Evolutionary conservation across 257 asterid species (phyloP), one percentile per base, ranked within the genome.

Genomic region (Gynochthodes officinalis): DNA sequence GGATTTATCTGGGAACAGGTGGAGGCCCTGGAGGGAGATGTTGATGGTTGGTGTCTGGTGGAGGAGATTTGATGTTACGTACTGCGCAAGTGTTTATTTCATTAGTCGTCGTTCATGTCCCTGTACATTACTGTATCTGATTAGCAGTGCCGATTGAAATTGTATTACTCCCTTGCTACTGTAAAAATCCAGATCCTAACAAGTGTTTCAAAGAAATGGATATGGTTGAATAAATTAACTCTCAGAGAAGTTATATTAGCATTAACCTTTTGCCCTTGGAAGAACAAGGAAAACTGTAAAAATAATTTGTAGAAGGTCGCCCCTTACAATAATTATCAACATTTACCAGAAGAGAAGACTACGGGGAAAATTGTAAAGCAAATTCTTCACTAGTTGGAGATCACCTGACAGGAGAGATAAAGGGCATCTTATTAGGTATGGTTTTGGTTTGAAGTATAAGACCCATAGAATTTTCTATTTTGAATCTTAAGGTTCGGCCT

Each of bases 31-130:
- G 88, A 84, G 37, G 94, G 73, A 49, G 97, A 80, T 40, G 96
- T 79, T 70, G 96, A 84, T 66, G 85, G 81, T 58, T 90, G 98
- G 97, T 89, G 88, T 72, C 78, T 90, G 72, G 92, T 89, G 78
- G 88, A 87, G 61, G 88, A 87, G 77, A 73, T 86, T 71, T 84
- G 80, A 88, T 61, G 35, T n/a, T 43, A 19, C 42, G 59, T 59
- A 18, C 4, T 13, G 44, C n/a, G 55, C 14, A 2, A 0, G 11
- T 49, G 28, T 21, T n/a, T 48, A 48, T 28, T 46, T 43, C 12
- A 23, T 23, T 42, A 33, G 19, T n/a, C 52, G 73, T 12, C 35
- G 6, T 23, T 43, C 15, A 67, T 48, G 58, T 9, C 2, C 32
- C 62, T 53, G 49, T 58, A 48, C 40, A 43, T 43, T 52, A 43